Percentiles rank a stretch among this genome's conserved stretches.
These are phyloP conservation scores for Candida sp. DNA, from an alignment of 1,139 yeast genomes.

Conservation along the genomic window DNA sequence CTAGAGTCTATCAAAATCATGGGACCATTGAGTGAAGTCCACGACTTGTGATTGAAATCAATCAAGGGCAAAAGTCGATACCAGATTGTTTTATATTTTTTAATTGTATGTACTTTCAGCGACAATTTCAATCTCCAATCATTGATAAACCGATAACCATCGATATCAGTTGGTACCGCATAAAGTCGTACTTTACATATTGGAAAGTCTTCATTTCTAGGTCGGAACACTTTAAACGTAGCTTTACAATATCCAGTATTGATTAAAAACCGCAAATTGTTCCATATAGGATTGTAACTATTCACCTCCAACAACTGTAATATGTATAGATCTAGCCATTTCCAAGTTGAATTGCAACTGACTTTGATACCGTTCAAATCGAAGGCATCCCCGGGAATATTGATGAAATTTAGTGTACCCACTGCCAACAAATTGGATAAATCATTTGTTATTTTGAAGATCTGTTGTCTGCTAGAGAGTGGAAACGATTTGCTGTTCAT, in stretches of 20 bases:
- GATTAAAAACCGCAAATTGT: conserved; percentile 38
- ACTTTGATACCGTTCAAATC: conserved; percentile 24
- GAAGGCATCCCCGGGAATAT: conserved; percentile 29
- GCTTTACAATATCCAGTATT: conserved; percentile 37
- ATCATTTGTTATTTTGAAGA: conserved; percentile 35
- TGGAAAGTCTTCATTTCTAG: conserved; percentile 3
- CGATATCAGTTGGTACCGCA: conserved; percentile 43
- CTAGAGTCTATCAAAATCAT: not conserved
- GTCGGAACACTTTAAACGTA: conserved; percentile 31
- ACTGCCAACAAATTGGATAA: conserved; percentile 36
- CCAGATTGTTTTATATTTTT: conserved; percentile 27
- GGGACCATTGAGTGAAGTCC: not conserved
- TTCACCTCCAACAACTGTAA: conserved; percentile 11
- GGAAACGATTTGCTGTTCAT: not conserved
- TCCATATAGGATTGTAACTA: conserved; percentile 17
- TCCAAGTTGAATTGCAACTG: conserved; percentile 29
- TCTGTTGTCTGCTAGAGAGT: conserved; percentile 6
- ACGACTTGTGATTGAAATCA: not conserved
- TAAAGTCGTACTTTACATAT: conserved; percentile 45
- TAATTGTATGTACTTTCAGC: conserved; percentile 17
- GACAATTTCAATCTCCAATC: conserved; percentile 26
- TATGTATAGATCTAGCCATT: conserved; percentile 46
- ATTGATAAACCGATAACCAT: conserved; percentile 27
- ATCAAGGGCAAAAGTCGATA: conserved; percentile 17
- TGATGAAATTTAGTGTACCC: conserved; percentile 44